phyloP scores from a whole-genome alignment of 2,329 filamentous ascomycete species.

The Periglandula ipomoeae region DNA sequence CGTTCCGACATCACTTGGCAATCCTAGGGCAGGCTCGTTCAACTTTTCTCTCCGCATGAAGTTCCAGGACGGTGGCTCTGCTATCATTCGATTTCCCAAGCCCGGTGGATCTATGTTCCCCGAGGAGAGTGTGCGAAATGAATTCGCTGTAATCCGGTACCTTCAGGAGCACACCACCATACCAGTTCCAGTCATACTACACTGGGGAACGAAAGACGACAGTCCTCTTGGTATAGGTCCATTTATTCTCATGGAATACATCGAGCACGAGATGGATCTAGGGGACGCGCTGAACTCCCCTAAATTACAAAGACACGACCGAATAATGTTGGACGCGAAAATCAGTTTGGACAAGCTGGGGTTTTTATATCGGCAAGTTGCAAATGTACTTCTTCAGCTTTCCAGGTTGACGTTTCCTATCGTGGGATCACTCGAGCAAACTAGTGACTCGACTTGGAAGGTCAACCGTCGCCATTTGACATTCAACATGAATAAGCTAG shows the following conservation, averaged over 20 bases:
- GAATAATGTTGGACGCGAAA: constrained; percentile 1
- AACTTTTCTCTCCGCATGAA: constrained; percentile 8
- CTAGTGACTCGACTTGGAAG: constrained; percentile 9
- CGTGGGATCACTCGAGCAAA: constrained; percentile 1
- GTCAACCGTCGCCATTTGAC: constrained; percentile 15
- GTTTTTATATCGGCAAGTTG: constrained; percentile 1
- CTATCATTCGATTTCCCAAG: constrained; percentile 7
- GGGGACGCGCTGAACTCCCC: too few species aligned
- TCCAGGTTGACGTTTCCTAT: constrained; percentile 1
- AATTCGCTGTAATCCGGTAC: constrained; percentile 9
- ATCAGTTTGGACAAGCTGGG: background rate
- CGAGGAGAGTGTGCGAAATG: constrained; percentile 10
- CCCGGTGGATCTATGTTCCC: constrained; percentile 9
- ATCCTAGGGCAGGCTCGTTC: constrained; percentile 5
- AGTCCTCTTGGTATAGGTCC: constrained; percentile 9
- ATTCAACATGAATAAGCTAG: constrained; percentile 5
- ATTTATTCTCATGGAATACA: constrained; percentile 11
- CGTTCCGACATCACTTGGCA: constrained; percentile 1
- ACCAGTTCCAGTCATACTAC: constrained; percentile 9
- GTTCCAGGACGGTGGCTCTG: constrained; percentile 5
- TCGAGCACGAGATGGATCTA: constrained; percentile 6
- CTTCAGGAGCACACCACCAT: constrained; percentile 9
- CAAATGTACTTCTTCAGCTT: constrained; percentile 4
- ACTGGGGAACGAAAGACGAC: constrained; percentile 9
- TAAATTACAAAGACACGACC: background rate